Base-by-base conservation (phyloP, 1,284 basidiomycete species). In the Pisolithus thermaeus region DNA sequence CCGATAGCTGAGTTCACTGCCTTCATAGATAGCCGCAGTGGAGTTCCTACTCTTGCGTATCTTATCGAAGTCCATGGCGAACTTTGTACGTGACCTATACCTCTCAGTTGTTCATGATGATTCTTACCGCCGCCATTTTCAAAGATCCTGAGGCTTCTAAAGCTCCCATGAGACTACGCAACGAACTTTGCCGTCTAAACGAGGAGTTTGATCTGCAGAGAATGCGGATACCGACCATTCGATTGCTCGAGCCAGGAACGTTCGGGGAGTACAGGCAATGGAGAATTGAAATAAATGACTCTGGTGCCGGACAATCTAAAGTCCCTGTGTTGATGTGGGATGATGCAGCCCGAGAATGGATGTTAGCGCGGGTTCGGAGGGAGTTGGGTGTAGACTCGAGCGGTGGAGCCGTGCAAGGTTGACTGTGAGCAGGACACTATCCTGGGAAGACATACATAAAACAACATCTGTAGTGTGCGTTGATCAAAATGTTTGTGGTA, bases 291-390 rank as follows among this genome's bases (percentile, higher is more conserved):
- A 20, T 12, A 20, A n/a, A 35, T 23, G 39, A 40, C 3, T 27
- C 40, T 4, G 41, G 45, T 20, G 36, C 44, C 16, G 32, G 32
- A 22, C 54, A 55, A 22, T 39, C 46, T 25, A 53, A 55, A 27
- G 39, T 55, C 14, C 53, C 53, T 6, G 23, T 47, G 18, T 18
- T 55, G n/a, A n/a, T n/a, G n/a, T n/a, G n/a, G n/a, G n/a, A n/a
- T n/a, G n/a, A n/a, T n/a, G n/a, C n/a, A n/a, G 35, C 43, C 14
- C n/a, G 30, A 18, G 37, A 49, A n/a, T 55, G 47, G 51, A 14
- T 55, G 20, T 38, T 35, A 23, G 47, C 49, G 16, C 32, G 41
- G 18, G 52, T 54, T 7, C 37, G 44, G 5, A 12, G 11, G 16
- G 50, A 52, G 22, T 4, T 54, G 27, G 25, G 41, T 11, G 28